Base-by-base conservation (phyloP, 352 stramenopile genomes). In the Pythium aristosporum region DNA sequence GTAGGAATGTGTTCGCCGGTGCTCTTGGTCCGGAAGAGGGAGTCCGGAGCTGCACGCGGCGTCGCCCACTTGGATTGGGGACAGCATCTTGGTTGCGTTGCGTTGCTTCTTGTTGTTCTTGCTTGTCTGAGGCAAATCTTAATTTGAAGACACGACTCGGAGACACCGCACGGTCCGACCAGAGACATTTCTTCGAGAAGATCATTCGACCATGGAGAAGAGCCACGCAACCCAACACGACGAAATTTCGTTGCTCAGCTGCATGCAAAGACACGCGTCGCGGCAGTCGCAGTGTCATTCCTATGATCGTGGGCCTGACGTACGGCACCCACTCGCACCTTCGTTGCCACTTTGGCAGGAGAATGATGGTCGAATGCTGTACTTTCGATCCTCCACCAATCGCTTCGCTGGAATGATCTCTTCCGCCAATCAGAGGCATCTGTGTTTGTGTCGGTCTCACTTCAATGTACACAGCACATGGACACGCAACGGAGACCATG, bases 351-450 rank as follows among this genome's bases (percentile, higher is more conserved):
- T 30, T 5, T 30, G 25, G 25, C 25, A 5, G 25, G 47, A 43
- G 49, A 58, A 34, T 58, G 52, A 7, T 46, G 34, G 13, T 58
- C n/a, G 10, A 1, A 21, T 46, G 51, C 34, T 48, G 52, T 39
- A 49, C 52, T 58, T 58, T 58, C 52, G 20, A 7, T 20, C 3
- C 43, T 49, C 43, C 12, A 49, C 43, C 43, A 49, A 49, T 49
- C 43, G 25, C 10, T 36, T 42, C 1, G 10, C 18, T 21, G 20
- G 13, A 55, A n/a, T 23, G 15, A 0, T 25, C 2, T 4, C 18
- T 41, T 41, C 50, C 30, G 28, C 50, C 50, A 57, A 57, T 57
- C 50, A 57, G 18, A 57, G 28, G 30, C 9, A 16, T 30, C 7
- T 25, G n/a, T 43, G 28, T 30, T 15, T 57, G 30, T 7, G 16